Conservation (phyloP, 192 early-diverging fungal species). For the Geranomyces variabilis region DNA sequence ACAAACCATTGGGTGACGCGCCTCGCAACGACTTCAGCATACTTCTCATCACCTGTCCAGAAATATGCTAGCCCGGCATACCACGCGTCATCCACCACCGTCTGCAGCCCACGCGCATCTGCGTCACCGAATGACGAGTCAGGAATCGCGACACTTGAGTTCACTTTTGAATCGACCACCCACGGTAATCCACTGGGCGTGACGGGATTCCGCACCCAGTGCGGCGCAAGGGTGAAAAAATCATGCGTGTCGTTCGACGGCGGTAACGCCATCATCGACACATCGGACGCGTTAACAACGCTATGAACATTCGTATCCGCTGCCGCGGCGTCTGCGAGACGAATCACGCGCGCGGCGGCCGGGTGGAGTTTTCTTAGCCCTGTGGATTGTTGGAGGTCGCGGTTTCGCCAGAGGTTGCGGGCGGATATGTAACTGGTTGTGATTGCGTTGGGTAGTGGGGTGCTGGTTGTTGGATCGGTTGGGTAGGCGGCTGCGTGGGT, state of each 20-base stretch:
- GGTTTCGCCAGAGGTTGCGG: constrained; percentile 29
- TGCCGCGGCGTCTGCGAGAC: constrained; percentile 37
- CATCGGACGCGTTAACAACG: constrained; percentile 33
- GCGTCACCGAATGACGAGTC: constrained; percentile 46
- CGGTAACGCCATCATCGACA: constrained; percentile 27
- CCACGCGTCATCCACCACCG: constrained; percentile 21
- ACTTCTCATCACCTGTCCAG: constrained; percentile 51
- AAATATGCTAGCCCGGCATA: constrained; percentile 53
- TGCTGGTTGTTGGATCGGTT: not conserved
- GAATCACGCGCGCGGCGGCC: constrained; percentile 30
- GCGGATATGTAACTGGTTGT: constrained; percentile 31
- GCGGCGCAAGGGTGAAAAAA: constrained; percentile 59
- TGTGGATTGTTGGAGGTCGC: constrained; percentile 1
- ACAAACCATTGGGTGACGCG: constrained; percentile 61
- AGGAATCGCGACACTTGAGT: not conserved
- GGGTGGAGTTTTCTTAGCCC: constrained; percentile 34
- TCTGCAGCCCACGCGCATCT: constrained; percentile 42
- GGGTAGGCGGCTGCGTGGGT: not conserved
- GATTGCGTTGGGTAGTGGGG: constrained; percentile 5
- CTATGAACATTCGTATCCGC: constrained; percentile 50
- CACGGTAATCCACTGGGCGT: constrained; percentile 50
- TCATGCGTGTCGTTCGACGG: constrained; percentile 57
- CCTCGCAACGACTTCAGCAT: constrained; percentile 43
- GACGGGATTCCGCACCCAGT: constrained; percentile 58
- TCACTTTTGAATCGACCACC: constrained; percentile 4